These are phyloP conservation scores for Kwoniella sp. DNA, from an alignment of 768 basidiomycete species.

Conservation along the genomic window DNA sequence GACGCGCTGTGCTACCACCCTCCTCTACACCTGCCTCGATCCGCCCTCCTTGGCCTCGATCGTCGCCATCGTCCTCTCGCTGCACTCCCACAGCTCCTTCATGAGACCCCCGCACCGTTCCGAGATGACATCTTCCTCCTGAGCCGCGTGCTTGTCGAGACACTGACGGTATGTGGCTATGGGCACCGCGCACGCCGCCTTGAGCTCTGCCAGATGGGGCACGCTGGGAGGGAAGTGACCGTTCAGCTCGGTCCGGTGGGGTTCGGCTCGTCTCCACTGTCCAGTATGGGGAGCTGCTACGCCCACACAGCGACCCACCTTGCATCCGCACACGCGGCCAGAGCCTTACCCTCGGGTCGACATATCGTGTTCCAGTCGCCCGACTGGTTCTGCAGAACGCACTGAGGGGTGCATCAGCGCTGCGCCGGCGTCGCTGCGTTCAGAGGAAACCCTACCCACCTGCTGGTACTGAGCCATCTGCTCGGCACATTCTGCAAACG, in stretches of 20 bases:
- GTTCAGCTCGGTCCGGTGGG: no score
- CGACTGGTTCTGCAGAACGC: slow-evolving; percentile 41
- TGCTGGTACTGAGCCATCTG: slow-evolving; percentile 49
- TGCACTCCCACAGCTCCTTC: slow-evolving; percentile 47
- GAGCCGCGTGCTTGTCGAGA: slow-evolving; percentile 30
- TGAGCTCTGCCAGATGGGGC: slow-evolving; percentile 42
- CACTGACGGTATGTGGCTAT: slow-evolving; percentile 40
- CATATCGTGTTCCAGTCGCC: slow-evolving; percentile 44
- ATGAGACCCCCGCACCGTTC: slow-evolving; percentile 31
- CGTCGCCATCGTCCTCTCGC: slow-evolving; percentile 32
- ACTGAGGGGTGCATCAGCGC: slow-evolving; percentile 24
- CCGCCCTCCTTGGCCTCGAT: slow-evolving; percentile 18
- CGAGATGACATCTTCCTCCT: slow-evolving; percentile 32
- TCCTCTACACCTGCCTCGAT: neutral
- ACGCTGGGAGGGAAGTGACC: slow-evolving; percentile 20
- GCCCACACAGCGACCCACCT: slow-evolving; percentile 34
- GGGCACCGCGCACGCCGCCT: slow-evolving; percentile 34
- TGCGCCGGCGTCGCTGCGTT: no score
- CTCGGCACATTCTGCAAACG: slow-evolving; percentile 43
- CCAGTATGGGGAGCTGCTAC: no score
- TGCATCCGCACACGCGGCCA: slow-evolving; percentile 44
- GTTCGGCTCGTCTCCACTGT: no score
- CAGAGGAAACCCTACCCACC: slow-evolving; percentile 11
- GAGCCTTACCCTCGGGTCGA: slow-evolving; percentile 30
- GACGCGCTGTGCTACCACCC: no score